Evolutionary conservation across 179 eudicot species (phyloP).

Genomic region (Heliamphora pulchella): DNA sequence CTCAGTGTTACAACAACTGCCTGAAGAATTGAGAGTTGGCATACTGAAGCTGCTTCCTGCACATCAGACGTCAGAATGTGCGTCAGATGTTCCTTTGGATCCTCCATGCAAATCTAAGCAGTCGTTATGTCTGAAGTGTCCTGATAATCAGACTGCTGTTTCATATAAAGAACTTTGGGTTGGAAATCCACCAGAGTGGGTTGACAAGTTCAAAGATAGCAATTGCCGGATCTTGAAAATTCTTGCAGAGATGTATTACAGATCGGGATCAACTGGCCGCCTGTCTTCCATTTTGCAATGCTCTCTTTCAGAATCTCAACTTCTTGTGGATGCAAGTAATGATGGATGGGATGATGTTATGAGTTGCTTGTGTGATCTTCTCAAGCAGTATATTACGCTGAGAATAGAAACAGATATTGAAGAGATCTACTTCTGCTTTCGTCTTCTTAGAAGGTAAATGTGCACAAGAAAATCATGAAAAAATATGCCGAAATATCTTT

Average conservation of each 20-base stretch:
- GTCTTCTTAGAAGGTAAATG: conserved; percentile 66
- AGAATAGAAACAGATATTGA: conserved; percentile 71
- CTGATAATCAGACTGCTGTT: conserved; percentile 22
- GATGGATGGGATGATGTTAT: conserved; percentile 45
- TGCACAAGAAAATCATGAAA: not conserved
- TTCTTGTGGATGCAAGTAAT: conserved; percentile 26
- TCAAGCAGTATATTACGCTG: conserved; percentile 67
- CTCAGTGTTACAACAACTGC: conserved; percentile 67
- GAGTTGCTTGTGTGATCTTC: conserved; percentile 58
- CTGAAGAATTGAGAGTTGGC: conserved; percentile 73
- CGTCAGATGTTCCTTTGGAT: conserved; percentile 21
- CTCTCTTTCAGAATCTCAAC: conserved; percentile 36
- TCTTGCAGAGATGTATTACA: conserved; percentile 45
- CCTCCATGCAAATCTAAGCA: conserved; percentile 16
- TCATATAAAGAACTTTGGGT: conserved; percentile 45
- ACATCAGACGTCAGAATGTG: conserved; percentile 46
- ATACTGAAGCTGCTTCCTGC: conserved; percentile 59
- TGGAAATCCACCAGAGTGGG: conserved; percentile 87
- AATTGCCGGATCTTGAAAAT: conserved; percentile 40
- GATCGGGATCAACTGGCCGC: conserved; percentile 41
- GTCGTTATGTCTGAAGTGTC: not conserved
- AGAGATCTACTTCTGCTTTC: conserved; percentile 69
- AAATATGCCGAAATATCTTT: not conserved
- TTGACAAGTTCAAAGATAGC: conserved; percentile 52
- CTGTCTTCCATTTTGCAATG: conserved; percentile 62